Evolutionary conservation across 2,329 filamentous ascomycete species (phyloP), one percentile per base, ranked within the genome.

Genomic region (Mycosphaerella sp.): DNA sequence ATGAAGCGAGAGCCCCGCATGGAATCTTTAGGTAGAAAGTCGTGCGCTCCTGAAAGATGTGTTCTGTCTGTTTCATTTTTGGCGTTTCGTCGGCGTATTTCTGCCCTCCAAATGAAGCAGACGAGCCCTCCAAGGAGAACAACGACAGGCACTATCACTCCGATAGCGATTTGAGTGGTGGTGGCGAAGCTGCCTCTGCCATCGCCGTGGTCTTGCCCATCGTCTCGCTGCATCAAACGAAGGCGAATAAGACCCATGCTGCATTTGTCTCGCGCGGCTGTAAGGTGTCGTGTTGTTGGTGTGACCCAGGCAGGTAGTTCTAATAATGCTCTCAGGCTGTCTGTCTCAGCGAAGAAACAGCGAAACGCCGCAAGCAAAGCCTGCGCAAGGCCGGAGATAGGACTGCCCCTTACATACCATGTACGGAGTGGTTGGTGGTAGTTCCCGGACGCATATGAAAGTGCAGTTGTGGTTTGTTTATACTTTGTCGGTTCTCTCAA

Each of bases 111-210:
- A 18, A 56, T 48, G 47, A 56, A 56, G n/a, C 14, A 37, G 8
- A 52, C 14, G 4, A 57, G 34, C 13, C 44, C 49, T 10, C 39
- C 52, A 4, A 57, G 32, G 3, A 57, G 40, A 4, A 50, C 34
- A 9, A 52, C 12, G 8, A 57, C 40, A 3, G 55, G 55, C 30
- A 57, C 46, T 14, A 55, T 52, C 18, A 57, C 53, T 7, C 55
- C 55, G 17, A 57, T 53, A 12, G 52, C 52, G 35, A 57, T 49
- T 35, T 52, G 41, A 5, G 52, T 48, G 41, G 52, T 46, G n/a
- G 52, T 44, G 10, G 48, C 49, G n/a, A 52, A 44, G 7, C 49
- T 44, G 14, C 27, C 46, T 13, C 36, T 28, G 18, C 41, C 41
- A 35, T 41, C 17, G 35, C 41, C 28, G 41, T 43, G 37, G 28